These are phyloP conservation scores for Beauveria sp. DNA, from an alignment of 2,329 filamentous ascomycete species.

Conservation along the genomic window DNA sequence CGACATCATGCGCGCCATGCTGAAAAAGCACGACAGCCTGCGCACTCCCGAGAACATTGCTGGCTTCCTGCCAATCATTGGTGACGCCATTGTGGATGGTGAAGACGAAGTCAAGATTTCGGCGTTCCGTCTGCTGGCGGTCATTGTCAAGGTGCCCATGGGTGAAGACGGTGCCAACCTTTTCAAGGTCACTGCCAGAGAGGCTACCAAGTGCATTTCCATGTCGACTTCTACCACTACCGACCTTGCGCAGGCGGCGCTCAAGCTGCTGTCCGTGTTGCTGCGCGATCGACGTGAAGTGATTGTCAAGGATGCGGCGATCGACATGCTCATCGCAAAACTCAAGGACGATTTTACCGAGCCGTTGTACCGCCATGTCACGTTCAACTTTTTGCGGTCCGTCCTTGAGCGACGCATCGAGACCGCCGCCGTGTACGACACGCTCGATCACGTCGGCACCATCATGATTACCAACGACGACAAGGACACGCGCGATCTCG, in stretches of 20 bases:
- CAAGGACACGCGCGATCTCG: constrained; percentile 76
- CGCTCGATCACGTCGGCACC: constrained; percentile 76
- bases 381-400: constrained; percentile 87
- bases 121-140: constrained; percentile 74
- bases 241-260: constrained; percentile 76
- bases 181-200: constrained; percentile 72
- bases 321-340: constrained; percentile 75
- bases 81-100: constrained; percentile 73
- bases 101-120: constrained; percentile 93
- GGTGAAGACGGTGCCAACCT: constrained; percentile 58
- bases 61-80: constrained; percentile 82
- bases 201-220: constrained; percentile 76
- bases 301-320: constrained; percentile 67
- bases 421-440: constrained; percentile 83
- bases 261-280: constrained; percentile 82
- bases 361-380: constrained; percentile 83
- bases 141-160: constrained; percentile 78
- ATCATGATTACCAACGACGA: constrained; percentile 98
- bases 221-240: constrained; percentile 69
- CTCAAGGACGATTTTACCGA: constrained; percentile 87
- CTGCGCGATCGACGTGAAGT: constrained; percentile 74
- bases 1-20: constrained; percentile 75
- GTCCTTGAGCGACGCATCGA: constrained; percentile 80
- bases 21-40: constrained; percentile 77
- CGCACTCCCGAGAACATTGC: constrained; percentile 71